Evolutionary conservation across 257 asterid genomes (phyloP).

Genomic region (Catharanthus roseus): DNA sequence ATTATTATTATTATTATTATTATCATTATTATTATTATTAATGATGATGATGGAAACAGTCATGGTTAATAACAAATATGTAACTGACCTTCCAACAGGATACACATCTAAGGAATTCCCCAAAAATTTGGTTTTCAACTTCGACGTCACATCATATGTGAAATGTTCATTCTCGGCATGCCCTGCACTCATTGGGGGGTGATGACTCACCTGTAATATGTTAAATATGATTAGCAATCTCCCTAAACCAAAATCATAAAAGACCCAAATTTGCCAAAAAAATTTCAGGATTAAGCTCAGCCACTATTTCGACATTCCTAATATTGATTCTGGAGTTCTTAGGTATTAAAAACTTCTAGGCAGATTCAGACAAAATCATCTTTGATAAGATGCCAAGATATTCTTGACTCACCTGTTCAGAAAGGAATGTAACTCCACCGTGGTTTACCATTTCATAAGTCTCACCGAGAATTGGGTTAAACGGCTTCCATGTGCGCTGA

Average conservation of each 20-base stretch:
- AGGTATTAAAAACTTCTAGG: not conserved
- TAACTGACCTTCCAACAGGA: conserved; percentile 91
- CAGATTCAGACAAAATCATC: not conserved
- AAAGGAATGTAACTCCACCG: conserved; percentile 69
- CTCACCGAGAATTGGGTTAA: conserved; percentile 97
- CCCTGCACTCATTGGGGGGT: conserved; percentile 98
- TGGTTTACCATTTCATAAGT: conserved; percentile 92
- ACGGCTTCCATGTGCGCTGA: conserved; percentile 99
- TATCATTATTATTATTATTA: too few relatives aligned
- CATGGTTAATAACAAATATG: not conserved
- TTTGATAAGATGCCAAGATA: conserved; percentile 4
- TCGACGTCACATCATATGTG: conserved; percentile 80
- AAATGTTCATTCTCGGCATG: conserved; percentile 96
- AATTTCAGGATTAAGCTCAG: not conserved
- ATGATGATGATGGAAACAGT: not conserved
- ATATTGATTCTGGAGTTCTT: not conserved
- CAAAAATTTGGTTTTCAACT: conserved; percentile 79
- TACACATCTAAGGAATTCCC: conserved; percentile 93
- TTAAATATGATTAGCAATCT: not conserved
- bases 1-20: too few relatives aligned
- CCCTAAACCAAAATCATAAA: not conserved
- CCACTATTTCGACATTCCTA: not conserved
- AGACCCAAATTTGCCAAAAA: not conserved
- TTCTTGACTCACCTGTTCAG: conserved; percentile 68
- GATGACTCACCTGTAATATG: conserved; percentile 55